phyloP scores from a whole-genome alignment of 805 yeast genomes.

The Alloascoidea hylecoeti region DNA sequence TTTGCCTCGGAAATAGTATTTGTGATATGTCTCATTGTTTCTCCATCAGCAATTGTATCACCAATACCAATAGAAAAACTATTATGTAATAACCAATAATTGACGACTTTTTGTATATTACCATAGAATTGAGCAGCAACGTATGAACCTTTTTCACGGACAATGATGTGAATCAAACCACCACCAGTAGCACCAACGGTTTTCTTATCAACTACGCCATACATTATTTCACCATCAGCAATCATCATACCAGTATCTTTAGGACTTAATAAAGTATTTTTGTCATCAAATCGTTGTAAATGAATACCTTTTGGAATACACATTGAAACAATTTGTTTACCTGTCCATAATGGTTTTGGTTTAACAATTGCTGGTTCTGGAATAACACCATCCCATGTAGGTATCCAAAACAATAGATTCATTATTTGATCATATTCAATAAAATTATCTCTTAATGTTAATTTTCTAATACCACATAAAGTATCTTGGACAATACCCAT shows the following conservation, averaged over 20 bases:
- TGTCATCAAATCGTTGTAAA: conserved; percentile 86
- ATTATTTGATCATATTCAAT: conserved; percentile 87
- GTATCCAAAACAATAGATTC: conserved; percentile 96
- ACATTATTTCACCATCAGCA: conserved; percentile 90
- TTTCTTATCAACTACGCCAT: conserved; percentile 96
- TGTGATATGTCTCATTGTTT: conserved; percentile 88
- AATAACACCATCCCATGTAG: conserved; percentile 96
- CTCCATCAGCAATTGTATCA: conserved; percentile 97
- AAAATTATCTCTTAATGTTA: conserved; percentile 84
- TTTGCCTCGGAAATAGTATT: conserved; percentile 90
- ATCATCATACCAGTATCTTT: conserved; percentile 93
- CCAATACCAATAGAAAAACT: conserved; percentile 99
- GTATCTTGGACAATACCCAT: conserved; percentile 99
- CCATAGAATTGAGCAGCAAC: conserved; percentile 85
- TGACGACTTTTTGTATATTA: conserved; percentile 87
- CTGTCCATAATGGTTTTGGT: conserved; percentile 96
- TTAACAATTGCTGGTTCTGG: conserved; percentile 91
- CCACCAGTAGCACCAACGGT: conserved; percentile 98
- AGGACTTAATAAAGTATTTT: conserved; percentile 69
- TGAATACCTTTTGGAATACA: conserved; percentile 95
- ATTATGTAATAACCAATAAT: conserved; percentile 90
- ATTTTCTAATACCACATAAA: conserved; percentile 89
- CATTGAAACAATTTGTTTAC: conserved; percentile 86
- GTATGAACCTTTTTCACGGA: conserved; percentile 93
- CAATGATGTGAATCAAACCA: conserved; percentile 92